Conservation (phyloP, 805 yeast species). For the Sugiyamaella mastotermitis region DNA sequence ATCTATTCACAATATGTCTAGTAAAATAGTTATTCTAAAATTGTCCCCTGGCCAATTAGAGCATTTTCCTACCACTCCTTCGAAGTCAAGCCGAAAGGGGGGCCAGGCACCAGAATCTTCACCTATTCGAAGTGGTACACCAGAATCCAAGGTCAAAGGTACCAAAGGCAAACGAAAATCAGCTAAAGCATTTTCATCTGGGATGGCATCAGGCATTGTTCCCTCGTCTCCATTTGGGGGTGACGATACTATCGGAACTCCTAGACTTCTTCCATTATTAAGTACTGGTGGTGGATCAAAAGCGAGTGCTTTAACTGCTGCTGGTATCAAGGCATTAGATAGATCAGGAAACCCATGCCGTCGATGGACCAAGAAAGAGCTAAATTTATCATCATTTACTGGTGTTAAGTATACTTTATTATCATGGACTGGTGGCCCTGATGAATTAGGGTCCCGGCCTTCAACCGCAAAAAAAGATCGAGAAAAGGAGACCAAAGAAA, state of each 20-base stretch:
- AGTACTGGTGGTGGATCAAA: constrained; percentile 17
- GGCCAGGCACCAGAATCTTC: constrained; percentile 1
- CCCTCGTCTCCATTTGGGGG: constrained; percentile 5
- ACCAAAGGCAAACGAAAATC: background rate
- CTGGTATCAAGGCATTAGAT: constrained; percentile 35
- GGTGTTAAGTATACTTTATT: constrained; percentile 35
- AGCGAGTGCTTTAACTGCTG: constrained; percentile 15
- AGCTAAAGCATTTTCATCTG: constrained; percentile 1
- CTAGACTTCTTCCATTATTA: constrained; percentile 5
- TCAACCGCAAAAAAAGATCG: background rate
- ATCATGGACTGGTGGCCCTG: constrained; percentile 32
- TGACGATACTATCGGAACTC: constrained; percentile 6
- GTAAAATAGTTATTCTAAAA: constrained; percentile 17
- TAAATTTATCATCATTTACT: constrained; percentile 40
- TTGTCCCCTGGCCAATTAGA: constrained; percentile 5
- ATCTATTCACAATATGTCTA: too few species aligned
- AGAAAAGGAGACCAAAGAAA: background rate
- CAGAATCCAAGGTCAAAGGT: constrained; percentile 3
- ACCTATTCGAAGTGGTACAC: constrained; percentile 2
- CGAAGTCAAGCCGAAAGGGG: background rate
- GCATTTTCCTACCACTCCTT: constrained; percentile 1
- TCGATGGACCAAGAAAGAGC: constrained; percentile 38
- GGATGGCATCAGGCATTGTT: constrained; percentile 3
- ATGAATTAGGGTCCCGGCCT: background rate
- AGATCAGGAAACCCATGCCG: constrained; percentile 39